phyloP scores from a whole-genome alignment of 2,329 filamentous ascomycete genomes.

The Polytolypa hystricis region DNA sequence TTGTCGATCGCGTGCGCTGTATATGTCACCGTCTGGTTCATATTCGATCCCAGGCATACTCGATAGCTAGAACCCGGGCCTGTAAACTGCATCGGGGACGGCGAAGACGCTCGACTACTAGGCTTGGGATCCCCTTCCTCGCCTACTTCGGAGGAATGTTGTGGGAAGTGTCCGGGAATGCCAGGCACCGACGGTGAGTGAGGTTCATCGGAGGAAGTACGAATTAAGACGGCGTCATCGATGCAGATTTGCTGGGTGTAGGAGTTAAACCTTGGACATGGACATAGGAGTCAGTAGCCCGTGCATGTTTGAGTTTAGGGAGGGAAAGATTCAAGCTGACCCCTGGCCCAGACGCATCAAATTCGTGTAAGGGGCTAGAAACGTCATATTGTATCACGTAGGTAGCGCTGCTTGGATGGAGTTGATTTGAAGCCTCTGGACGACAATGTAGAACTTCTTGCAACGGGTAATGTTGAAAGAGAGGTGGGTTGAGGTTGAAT shows the following conservation, averaged over 20 bases:
- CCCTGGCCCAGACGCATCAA: conserved; percentile 25
- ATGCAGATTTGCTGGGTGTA: conserved; percentile 31
- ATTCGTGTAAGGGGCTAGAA: conserved; percentile 27
- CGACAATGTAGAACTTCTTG: too few relatives aligned
- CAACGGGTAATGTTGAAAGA: too few relatives aligned
- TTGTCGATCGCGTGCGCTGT: conserved; percentile 23
- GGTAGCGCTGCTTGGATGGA: not conserved
- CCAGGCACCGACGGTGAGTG: not conserved
- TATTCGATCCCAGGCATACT: conserved; percentile 6
- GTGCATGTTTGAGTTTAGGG: not conserved
- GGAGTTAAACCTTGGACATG: conserved; percentile 30
- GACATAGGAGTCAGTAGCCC: not conserved
- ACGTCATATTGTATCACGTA: conserved; percentile 17
- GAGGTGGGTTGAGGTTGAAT: too few relatives aligned
- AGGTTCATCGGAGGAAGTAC: conserved; percentile 1
- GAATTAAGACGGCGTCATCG: conserved; percentile 26
- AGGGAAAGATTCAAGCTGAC: conserved; percentile 2
- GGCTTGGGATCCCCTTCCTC: not conserved
- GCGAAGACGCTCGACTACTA: not conserved
- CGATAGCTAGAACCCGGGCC: not conserved
- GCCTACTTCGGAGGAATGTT: not conserved
- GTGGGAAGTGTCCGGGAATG: conserved; percentile 3
- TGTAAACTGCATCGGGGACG: not conserved
- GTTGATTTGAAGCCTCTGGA: too few relatives aligned
- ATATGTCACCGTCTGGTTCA: conserved; percentile 22